Evolutionary conservation across 177 flowering plant genomes (phyloP).

Genomic region (Vitis hybrid): DNA sequence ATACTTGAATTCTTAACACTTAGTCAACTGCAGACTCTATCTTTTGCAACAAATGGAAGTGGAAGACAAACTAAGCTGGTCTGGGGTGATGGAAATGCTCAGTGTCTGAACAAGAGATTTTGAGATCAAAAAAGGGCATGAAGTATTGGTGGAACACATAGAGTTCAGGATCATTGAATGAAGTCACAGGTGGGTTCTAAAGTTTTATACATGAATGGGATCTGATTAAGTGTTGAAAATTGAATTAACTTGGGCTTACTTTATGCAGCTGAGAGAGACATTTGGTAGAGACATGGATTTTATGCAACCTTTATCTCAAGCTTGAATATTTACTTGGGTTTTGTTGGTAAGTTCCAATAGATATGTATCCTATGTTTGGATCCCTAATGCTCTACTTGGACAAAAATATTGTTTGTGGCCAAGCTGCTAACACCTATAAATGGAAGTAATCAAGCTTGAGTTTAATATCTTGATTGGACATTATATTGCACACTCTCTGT

Average conservation of each 20-base stretch:
- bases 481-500: neutral
- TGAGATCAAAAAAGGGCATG: slow-evolving; percentile 12
- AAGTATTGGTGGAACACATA: neutral
- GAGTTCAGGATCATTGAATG: neutral
- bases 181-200: slow-evolving; percentile 8
- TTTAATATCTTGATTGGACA: neutral
- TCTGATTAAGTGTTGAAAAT: neutral
- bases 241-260: neutral
- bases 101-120: slow-evolving; percentile 22
- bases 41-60: slow-evolving; percentile 56
- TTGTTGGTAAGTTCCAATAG: neutral
- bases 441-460: neutral
- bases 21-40: slow-evolving; percentile 54
- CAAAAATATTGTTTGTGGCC: neutral
- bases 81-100: slow-evolving; percentile 51
- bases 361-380: neutral
- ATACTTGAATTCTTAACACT: neutral
- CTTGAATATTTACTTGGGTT: neutral
- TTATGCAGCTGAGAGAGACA: neutral
- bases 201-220: neutral
- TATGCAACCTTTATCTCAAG: neutral
- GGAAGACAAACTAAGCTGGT: slow-evolving; percentile 79
- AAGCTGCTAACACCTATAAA: neutral
- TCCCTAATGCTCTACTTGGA: neutral
- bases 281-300: neutral